Evolutionary conservation across 768 basidiomycete genomes (phyloP), one percentile per base, ranked within the genome.

Genomic region (Tylopilus plumbeoviolaceoides): DNA sequence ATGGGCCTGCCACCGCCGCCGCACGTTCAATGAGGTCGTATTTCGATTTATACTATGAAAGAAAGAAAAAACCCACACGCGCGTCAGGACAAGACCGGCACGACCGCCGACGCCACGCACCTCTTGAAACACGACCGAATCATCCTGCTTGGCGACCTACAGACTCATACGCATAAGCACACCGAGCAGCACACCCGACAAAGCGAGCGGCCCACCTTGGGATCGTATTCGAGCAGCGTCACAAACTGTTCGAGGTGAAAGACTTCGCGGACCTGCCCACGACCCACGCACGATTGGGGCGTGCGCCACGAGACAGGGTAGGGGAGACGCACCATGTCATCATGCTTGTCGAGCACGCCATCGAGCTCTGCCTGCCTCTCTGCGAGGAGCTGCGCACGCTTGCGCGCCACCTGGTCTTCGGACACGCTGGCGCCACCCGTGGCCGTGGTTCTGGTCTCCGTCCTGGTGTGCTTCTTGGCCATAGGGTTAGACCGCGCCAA

Each of bases 221-320:
- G 94, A 68, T 95, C 79, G 66, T 84, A 98, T 18, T 75, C 77
- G 33, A 93, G 70, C 73, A 95, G 76, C 23, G 80, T 83, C 3
- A 83, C 79, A 64, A 88, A 95, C 53, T 85, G 76, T 58, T 94
- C 87, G 70, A 95, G 77, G 64, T 98, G 94, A 69, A 95, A 98
- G 53, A 82, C 75, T 69, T 98, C 91, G 54, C 94, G 82, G 44
- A 95, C 77, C 87, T 92, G 46, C 27, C 53, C 44, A 39, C 49
- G 36, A 40, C 39, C 45, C 38, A 30, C 39, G 44, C 38, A 30
- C 6, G 40, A 44, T 35, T 20, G 30, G 30, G 30, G 30, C 7
- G 10, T 10, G 40, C 18, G 17, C 18, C 28, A 17, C 28, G 47
- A 2, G 5, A 47, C 51, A 42, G 17, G 30, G 14, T 11, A 25